These are phyloP conservation scores for Fusarium sublunatum DNA, from an alignment of 2,329 filamentous ascomycete species.

Conservation along the genomic window DNA sequence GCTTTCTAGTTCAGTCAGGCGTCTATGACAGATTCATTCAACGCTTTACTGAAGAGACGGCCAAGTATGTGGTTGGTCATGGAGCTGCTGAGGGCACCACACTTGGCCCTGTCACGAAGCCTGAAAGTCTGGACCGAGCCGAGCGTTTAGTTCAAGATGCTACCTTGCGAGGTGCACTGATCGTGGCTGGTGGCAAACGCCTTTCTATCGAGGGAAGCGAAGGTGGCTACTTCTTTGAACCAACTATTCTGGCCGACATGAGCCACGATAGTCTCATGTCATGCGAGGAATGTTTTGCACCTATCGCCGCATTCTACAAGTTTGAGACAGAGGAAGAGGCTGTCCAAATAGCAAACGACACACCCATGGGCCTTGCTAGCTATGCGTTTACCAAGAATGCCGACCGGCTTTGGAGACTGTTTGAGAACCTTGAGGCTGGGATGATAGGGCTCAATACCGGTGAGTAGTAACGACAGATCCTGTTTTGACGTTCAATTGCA, in stretches of 20 bases:
- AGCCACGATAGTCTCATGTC: conserved; percentile 10
- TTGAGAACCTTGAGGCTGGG: conserved; percentile 35
- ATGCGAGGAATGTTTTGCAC: conserved; percentile 34
- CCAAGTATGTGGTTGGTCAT: conserved; percentile 22
- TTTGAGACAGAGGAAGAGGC: conserved; percentile 36
- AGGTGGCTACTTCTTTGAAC: conserved; percentile 31
- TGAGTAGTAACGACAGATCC: accelerated
- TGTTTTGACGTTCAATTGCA: accelerated
- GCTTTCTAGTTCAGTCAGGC: conserved; percentile 67
- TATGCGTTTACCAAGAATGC: conserved; percentile 34
- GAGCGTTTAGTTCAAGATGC: conserved; percentile 28
- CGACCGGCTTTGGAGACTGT: conserved; percentile 17
- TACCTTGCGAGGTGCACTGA: conserved; percentile 6
- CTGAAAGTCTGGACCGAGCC: conserved; percentile 14
- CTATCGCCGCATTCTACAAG: conserved; percentile 22
- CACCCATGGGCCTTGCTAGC: conserved; percentile 22
- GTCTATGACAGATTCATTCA: conserved; percentile 62
- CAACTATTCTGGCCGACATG: conserved; percentile 26
- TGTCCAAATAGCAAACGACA: conserved; percentile 26
- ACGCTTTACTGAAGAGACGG: conserved; percentile 13
- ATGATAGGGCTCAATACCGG: conserved; percentile 36
- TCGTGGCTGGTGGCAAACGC: conserved; percentile 18
- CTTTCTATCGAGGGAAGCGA: background rate
- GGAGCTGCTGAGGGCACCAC: conserved; percentile 21
- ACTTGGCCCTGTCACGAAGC: conserved; percentile 30